Base-by-base conservation (phyloP, 257 asterid species). In the Phtheirospermum japonicum region DNA sequence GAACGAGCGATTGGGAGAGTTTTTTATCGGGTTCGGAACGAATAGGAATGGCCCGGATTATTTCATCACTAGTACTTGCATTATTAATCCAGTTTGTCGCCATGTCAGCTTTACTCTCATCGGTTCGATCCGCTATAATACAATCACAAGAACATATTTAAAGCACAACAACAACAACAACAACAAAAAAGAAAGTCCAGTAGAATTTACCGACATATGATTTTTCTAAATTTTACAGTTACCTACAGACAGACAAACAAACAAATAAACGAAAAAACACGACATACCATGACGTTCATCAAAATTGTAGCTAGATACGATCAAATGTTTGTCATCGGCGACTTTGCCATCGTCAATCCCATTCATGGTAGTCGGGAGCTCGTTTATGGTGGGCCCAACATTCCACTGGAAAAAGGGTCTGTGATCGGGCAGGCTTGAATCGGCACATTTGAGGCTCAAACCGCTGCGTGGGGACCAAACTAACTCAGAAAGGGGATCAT, bases 401-500 rank as follows among this genome's bases (percentile, higher is more conserved):
- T 76, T 76, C 85, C 84, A 76, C 17, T 58, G 51, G 59, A 62
- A 63, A 59, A 77, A 59, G 37, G 84, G 70, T 53, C 58, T 83
- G 46, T 66, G 74, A 56, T 71, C 73, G 16, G 75, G 56, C 10
- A 66, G 52, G 64, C 69, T 53, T 50, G 65, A 40, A 63, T 68
- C 79, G 23, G 87, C 74, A 54, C 87, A 72, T 75, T 80, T 82
- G 31, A 85, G 77, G 46, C 83, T 77, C 80, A 79, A 67, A 70
- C 95, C 96, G 9, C 54, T 77, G 42, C 55, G 65, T 2, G 90
- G 84, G 37, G 88, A 84, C 95, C 96, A 89, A 66, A 86, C 90
- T 70, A 89, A 73, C 70, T 86, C 96, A 34, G 87, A 72, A 8
- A 84, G 72, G 61, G 93, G 86, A 71, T 84, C 85, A 46, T 42